These are phyloP conservation scores for Haematococcus lacustris DNA, from an alignment of 139 green algal genomes.

Conservation along the genomic window DNA sequence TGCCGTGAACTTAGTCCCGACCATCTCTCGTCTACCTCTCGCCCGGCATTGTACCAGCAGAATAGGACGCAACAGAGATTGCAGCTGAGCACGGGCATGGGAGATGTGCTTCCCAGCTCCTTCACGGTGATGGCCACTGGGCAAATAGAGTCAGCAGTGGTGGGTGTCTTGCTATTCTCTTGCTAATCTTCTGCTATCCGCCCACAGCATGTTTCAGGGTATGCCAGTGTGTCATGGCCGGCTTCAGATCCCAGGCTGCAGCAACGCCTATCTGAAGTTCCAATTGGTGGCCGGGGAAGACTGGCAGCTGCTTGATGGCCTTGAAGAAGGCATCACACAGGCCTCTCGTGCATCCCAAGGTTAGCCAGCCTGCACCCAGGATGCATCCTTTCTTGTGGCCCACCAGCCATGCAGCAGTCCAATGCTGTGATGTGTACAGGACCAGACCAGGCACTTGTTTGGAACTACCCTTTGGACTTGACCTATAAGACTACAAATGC, in stretches of 20 bases:
- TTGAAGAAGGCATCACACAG: slow-evolving; percentile 76
- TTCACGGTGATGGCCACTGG: slow-evolving; percentile 64
- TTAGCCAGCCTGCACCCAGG: slow-evolving; percentile 1
- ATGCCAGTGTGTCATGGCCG: too few relatives aligned
- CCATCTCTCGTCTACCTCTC: too few relatives aligned
- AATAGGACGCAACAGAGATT: not conserved
- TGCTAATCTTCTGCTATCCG: not conserved
- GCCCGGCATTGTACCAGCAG: not conserved
- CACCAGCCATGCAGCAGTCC: too few relatives aligned
- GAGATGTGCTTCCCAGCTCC: slow-evolving; percentile 22
- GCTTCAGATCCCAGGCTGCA: slow-evolving; percentile 50
- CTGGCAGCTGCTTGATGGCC: slow-evolving; percentile 67
- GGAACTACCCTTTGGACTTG: slow-evolving; percentile 76
- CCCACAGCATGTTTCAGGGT: slow-evolving; percentile 14
- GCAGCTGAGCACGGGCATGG: too few relatives aligned
- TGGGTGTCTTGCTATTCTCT: not conserved
- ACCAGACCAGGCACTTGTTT: slow-evolving; percentile 48
- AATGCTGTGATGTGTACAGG: slow-evolving; percentile 16
- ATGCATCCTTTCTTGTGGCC: not conserved
- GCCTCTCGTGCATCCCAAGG: slow-evolving; percentile 44
- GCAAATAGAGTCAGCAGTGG: slow-evolving; percentile 58
- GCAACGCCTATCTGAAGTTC: slow-evolving; percentile 72
- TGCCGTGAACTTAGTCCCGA: not conserved
- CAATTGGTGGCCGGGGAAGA: slow-evolving; percentile 69
- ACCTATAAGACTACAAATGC: slow-evolving; percentile 71